phyloP scores from a whole-genome alignment of 805 yeast genomes.

The Starmerella vitae region DNA sequence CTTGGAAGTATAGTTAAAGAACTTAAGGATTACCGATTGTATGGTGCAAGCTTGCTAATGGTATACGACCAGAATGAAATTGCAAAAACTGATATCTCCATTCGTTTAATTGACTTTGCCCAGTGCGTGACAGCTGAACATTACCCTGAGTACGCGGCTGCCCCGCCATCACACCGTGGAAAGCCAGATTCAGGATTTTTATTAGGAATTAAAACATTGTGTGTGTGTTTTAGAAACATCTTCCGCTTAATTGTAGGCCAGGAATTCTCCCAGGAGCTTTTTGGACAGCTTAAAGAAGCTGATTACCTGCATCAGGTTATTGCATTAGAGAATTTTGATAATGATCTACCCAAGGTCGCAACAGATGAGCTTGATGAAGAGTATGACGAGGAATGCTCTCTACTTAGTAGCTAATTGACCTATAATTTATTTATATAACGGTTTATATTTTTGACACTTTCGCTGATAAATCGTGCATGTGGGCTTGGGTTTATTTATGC shows the following conservation, averaged over 20 bases:
- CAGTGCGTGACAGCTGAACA: conserved; percentile 68
- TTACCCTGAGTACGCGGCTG: conserved; percentile 33
- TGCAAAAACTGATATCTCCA: conserved; percentile 21
- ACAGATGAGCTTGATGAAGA: background rate
- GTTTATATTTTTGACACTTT: too few relatives aligned
- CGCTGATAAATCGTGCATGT: background rate
- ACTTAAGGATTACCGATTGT: conserved; percentile 67
- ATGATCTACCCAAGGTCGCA: background rate
- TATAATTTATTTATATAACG: background rate
- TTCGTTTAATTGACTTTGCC: conserved; percentile 83
- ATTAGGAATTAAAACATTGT: conserved; percentile 64
- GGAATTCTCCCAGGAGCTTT: conserved; percentile 20
- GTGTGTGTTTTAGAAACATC: conserved; percentile 48
- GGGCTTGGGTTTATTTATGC: background rate
- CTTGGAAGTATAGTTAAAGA: conserved; percentile 41
- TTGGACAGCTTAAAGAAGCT: conserved; percentile 8
- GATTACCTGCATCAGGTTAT: conserved; percentile 3
- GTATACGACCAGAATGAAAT: conserved; percentile 63
- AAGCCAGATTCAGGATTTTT: conserved; percentile 71
- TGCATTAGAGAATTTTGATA: conserved; percentile 10
- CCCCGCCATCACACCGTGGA: conserved; percentile 58
- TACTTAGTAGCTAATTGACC: background rate
- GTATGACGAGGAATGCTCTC: background rate
- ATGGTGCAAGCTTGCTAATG: conserved; percentile 77
- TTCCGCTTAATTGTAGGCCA: conserved; percentile 42